Evolutionary conservation across 2,329 filamentous ascomycete species (phyloP).

Genomic region (Ophiocordyceps sinensis): DNA sequence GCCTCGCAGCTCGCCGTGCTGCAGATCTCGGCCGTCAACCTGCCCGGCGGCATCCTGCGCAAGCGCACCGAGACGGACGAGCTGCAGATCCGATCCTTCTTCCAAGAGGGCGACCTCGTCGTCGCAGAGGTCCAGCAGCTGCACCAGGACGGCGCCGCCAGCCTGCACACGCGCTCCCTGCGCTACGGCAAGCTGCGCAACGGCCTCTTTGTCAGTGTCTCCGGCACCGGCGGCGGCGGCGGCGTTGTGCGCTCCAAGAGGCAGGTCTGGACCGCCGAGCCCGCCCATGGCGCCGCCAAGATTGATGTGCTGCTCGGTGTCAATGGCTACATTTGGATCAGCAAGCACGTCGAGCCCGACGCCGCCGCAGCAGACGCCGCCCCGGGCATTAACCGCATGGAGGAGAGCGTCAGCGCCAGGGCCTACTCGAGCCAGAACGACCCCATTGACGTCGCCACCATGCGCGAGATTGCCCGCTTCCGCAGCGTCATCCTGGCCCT

Average conservation of each 20-base stretch:
- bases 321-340: constrained; percentile 94
- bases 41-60: constrained; percentile 83
- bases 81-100: constrained; percentile 93
- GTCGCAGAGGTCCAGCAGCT: constrained; percentile 91
- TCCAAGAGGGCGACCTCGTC: constrained; percentile 84
- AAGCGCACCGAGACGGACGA: constrained; percentile 92
- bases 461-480: constrained; percentile 78
- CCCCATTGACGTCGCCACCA: constrained; percentile 57
- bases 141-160: constrained; percentile 71
- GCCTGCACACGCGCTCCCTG: constrained; percentile 75
- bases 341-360: constrained; percentile 59
- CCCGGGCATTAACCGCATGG: constrained; percentile 61
- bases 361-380: constrained; percentile 27
- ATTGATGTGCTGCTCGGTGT: constrained; percentile 85
- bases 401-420: constrained; percentile 70
- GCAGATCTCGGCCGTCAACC: constrained; percentile 79
- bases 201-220: constrained; percentile 73
- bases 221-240: constrained; percentile 69
- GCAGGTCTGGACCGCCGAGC: constrained; percentile 74
- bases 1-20: constrained; percentile 74
- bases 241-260: constrained; percentile 73
- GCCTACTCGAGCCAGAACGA: constrained; percentile 97
- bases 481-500: constrained; percentile 69
- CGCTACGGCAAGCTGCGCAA: constrained; percentile 95
- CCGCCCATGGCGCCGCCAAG: constrained; percentile 39